These are phyloP conservation scores for Chamaenerion angustifolium DNA, from an alignment of 345 rosid species.

Conservation along the genomic window DNA sequence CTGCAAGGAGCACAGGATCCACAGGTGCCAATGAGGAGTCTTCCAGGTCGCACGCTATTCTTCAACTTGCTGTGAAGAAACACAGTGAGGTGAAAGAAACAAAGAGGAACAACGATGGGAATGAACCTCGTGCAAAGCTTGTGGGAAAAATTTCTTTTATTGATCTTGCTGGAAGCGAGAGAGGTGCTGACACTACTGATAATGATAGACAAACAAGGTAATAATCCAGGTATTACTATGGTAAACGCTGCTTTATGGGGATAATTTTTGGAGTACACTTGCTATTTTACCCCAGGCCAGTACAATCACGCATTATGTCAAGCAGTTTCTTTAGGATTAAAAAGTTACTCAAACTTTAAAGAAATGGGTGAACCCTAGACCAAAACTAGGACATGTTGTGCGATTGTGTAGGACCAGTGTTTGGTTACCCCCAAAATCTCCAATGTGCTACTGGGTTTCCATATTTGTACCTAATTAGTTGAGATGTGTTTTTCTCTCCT, in stretches of 20 bases:
- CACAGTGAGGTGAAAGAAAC: constrained; percentile 75
- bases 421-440: too few species aligned
- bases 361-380: too few species aligned
- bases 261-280: too few species aligned
- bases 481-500: not conserved
- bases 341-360: too few species aligned
- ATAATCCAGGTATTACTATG: constrained; percentile 7
- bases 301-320: too few species aligned
- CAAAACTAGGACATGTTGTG: too few species aligned
- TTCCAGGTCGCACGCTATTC: constrained; percentile 96
- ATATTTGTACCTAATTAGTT: too few species aligned
- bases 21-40: constrained; percentile 99
- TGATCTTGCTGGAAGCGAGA: constrained; percentile 99
- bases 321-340: too few species aligned
- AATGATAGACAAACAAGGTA: constrained; percentile 98
- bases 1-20: constrained; percentile 91
- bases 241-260: too few species aligned
- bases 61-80: constrained; percentile 87
- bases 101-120: constrained; percentile 59
- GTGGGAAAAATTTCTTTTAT: constrained; percentile 96
- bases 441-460: too few species aligned
- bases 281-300: too few species aligned
- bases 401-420: too few species aligned
- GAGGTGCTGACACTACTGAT: constrained; percentile 98
- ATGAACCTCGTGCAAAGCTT: constrained; percentile 65